Base-by-base conservation (phyloP, 2,329 filamentous ascomycete genomes). In the Talaromyces funiculosus region DNA sequence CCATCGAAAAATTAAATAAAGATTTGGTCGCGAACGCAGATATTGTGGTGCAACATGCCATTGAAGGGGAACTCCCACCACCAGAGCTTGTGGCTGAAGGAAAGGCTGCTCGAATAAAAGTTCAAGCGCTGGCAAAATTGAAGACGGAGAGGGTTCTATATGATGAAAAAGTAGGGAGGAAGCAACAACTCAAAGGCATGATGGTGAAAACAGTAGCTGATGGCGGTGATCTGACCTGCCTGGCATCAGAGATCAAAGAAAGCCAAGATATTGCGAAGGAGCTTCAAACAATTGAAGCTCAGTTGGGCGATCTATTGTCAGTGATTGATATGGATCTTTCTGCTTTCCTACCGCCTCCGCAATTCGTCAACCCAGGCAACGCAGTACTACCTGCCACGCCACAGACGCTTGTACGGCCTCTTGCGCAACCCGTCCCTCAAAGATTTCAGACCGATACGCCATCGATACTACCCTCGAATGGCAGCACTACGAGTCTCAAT, bases 81-180 rank as follows among this genome's bases (percentile, higher is more conserved):
- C 68, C 71, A 14, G 71, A 75, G 24, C 53, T 77, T 51, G 66
- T 75, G 24, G 60, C 68, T 3, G 68, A 73, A 60, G 75, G 75
- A 62, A 74, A 73, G 57, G 60, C 59, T 14, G 68, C 78, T 22
- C 71, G 70, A 16, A 62, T 65, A 31, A 74, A 70, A 60, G 75
- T 78, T 22, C 68, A 73, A 51, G 72, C 75, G 5, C 70, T 78
- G 56, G 67, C 74, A 47, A 62, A 63, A 16, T 62, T 78, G 37
- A 69, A 73, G 55, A 59, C 61, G 12, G 64, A 74, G 29, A 70
- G 68, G 49, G 51, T 56, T 5, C 60, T 66, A 3, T 71, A 77
- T 37, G 58, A 67, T 12, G 38, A 58, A 16, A 68, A 69, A 37
- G 63, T 69, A 33, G 62, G 67, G 54, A 71, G 71, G 49, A 73